Percentiles rank a stretch among this genome's conserved stretches.
Conservation (phyloP, 2,329 filamentous ascomycete genomes). For the Helotiales sp. region DNA sequence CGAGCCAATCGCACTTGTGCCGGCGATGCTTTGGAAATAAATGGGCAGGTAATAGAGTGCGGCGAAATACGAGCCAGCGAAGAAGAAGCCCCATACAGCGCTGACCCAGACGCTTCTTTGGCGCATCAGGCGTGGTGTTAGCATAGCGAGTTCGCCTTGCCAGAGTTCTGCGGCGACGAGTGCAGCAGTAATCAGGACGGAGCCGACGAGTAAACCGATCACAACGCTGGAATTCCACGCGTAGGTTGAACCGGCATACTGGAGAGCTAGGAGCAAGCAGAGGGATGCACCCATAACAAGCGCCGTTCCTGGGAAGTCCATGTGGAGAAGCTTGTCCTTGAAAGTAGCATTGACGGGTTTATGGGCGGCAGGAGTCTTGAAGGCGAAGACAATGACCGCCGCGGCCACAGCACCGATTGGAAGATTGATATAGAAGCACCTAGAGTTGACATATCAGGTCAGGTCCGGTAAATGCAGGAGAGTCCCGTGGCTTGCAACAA, state of each 20-base stretch:
- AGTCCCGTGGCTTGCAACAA: neutral
- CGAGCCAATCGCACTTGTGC: slow-evolving; percentile 40
- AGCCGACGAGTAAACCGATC: slow-evolving; percentile 51
- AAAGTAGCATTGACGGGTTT: slow-evolving; percentile 46
- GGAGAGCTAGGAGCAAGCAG: slow-evolving; percentile 52
- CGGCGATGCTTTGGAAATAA: slow-evolving; percentile 55
- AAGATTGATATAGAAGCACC: neutral
- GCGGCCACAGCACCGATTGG: slow-evolving; percentile 49
- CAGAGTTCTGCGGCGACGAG: slow-evolving; percentile 48
- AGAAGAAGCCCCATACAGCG: slow-evolving; percentile 49
- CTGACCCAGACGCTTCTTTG: slow-evolving; percentile 49
- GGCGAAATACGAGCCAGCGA: slow-evolving; percentile 51
- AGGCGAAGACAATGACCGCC: slow-evolving; percentile 49
- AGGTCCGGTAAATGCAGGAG: too few relatives aligned
- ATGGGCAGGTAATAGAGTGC: slow-evolving; percentile 55
- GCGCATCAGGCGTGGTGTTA: slow-evolving; percentile 51
- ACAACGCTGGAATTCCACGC: slow-evolving; percentile 50
- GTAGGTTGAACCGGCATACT: slow-evolving; percentile 53
- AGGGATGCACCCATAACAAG: slow-evolving; percentile 52
- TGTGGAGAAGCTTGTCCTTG: slow-evolving; percentile 52
- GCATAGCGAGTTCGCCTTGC: slow-evolving; percentile 55
- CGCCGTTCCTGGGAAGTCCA: slow-evolving; percentile 53
- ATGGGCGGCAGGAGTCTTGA: slow-evolving; percentile 49
- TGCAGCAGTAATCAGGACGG: slow-evolving; percentile 39
- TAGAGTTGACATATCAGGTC: neutral